A percentile compares a stretch with the other conserved stretches of the same genome.
These are phyloP conservation scores for Sabuloglossum arenarium DNA, from an alignment of 495 filamentous ascomycete species.

Conservation along the genomic window DNA sequence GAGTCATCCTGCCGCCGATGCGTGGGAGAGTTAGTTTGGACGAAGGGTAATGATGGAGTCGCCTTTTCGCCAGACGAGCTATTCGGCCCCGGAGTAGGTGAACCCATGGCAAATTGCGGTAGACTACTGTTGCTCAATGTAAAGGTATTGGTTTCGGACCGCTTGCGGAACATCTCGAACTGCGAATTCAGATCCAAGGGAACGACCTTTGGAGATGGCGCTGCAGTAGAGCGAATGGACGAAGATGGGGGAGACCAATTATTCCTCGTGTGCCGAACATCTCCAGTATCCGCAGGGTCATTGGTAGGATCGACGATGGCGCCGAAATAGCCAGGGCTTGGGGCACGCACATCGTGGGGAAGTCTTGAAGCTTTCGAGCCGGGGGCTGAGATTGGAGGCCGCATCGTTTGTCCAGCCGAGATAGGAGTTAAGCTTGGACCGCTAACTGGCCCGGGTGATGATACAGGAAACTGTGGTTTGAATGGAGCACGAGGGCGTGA, in stretches of 20 bases:
- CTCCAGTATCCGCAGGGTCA: neutral
- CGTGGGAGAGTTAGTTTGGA: too few species aligned
- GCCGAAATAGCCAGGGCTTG: neutral
- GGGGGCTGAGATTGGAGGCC: neutral
- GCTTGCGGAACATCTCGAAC: constrained; percentile 54
- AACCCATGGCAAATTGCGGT: constrained; percentile 18
- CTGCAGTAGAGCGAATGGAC: constrained; percentile 37
- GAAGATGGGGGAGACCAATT: neutral
- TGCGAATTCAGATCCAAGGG: constrained; percentile 51
- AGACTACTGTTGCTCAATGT: constrained; percentile 22
- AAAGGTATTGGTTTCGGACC: constrained; percentile 42
- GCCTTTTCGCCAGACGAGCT: constrained; percentile 11
- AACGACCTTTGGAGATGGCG: constrained; percentile 45
- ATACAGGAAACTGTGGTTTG: neutral
- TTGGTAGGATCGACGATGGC: constrained; percentile 1
- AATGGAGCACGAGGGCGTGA: neutral
- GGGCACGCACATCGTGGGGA: neutral
- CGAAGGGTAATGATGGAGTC: constrained; percentile 13
- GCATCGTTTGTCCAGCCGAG: neutral
- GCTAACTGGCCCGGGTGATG: neutral
- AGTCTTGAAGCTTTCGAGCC: neutral
- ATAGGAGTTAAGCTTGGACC: neutral
- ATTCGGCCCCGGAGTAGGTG: constrained; percentile 8
- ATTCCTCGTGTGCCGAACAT: neutral
- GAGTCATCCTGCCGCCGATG: neutral